A percentile compares a stretch with the other conserved stretches of the same genome.
phyloP scores from a whole-genome alignment of 2,329 filamentous ascomycete genomes.

The Sclerotinia borealis region DNA sequence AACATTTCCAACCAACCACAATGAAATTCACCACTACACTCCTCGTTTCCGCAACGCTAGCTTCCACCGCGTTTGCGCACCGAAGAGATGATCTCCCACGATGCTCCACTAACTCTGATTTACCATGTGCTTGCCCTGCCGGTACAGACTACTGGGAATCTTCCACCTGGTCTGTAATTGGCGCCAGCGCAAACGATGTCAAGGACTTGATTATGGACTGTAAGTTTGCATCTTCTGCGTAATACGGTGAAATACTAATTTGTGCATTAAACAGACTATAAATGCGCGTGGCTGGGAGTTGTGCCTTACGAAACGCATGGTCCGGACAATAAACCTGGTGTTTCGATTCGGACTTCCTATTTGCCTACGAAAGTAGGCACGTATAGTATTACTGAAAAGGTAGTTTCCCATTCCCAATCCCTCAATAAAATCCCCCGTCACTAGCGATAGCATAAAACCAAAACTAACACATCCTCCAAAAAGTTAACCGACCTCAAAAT shows the following conservation, averaged over 20 bases:
- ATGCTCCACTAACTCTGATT: neutral
- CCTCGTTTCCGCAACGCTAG: neutral
- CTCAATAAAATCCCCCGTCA: neutral
- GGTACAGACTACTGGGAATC: conserved; percentile 7
- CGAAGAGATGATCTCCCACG: neutral
- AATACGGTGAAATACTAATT: neutral
- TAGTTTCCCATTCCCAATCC: neutral
- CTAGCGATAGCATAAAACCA: accelerated
- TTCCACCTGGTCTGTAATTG: conserved; percentile 1
- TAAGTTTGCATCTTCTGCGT: neutral
- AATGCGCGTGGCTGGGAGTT: neutral
- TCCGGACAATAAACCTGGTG: neutral
- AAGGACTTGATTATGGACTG: conserved; percentile 7
- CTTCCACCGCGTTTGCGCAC: neutral
- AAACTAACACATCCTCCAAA: neutral
- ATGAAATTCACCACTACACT: neutral
- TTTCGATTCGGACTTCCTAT: conserved; percentile 1
- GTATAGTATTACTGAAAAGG: neutral
- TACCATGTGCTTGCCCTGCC: neutral
- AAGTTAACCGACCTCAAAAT: neutral
- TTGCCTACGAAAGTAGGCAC: neutral
- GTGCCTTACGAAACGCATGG: neutral
- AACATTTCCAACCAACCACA: neutral
- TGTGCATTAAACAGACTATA: neutral
- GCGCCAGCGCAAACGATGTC: neutral